These are phyloP conservation scores for Copromyces sp. DNA, from an alignment of 495 filamentous ascomycete genomes.

Conservation along the genomic window DNA sequence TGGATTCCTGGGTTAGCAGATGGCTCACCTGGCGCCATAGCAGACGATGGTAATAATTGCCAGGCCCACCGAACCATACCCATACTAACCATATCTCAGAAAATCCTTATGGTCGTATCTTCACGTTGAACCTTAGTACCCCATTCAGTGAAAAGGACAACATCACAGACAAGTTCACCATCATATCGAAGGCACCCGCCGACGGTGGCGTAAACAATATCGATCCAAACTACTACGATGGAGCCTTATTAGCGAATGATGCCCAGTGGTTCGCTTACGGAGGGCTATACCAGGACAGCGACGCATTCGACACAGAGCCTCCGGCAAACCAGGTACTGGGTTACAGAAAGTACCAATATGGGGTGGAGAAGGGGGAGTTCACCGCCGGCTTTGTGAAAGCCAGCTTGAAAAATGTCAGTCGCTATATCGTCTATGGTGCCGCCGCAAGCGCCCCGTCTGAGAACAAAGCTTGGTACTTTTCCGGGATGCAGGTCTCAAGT, in stretches of 20 bases:
- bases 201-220: constrained; percentile 42
- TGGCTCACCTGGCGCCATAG: constrained; percentile 13
- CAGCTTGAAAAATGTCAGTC: constrained; percentile 38
- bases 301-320: constrained; percentile 19
- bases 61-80: not conserved
- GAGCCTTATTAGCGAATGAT: constrained; percentile 57
- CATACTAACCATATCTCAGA: constrained; percentile 15
- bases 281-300: constrained; percentile 22
- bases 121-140: constrained; percentile 46
- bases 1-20: constrained; percentile 37
- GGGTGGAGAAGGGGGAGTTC: constrained; percentile 28
- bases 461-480: constrained; percentile 63
- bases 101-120: constrained; percentile 39
- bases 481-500: constrained; percentile 43
- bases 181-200: constrained; percentile 30
- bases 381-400: constrained; percentile 27
- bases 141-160: constrained; percentile 48
- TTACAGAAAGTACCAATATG: constrained; percentile 46
- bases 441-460: constrained; percentile 58
- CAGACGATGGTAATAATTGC: constrained; percentile 27
- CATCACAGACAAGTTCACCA: constrained; percentile 39
- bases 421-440: constrained; percentile 56
- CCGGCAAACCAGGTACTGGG: constrained; percentile 27
- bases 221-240: constrained; percentile 50
- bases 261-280: constrained; percentile 48